Base-by-base conservation (phyloP, 805 yeast genomes). In the Suhomyces pyralidae region DNA sequence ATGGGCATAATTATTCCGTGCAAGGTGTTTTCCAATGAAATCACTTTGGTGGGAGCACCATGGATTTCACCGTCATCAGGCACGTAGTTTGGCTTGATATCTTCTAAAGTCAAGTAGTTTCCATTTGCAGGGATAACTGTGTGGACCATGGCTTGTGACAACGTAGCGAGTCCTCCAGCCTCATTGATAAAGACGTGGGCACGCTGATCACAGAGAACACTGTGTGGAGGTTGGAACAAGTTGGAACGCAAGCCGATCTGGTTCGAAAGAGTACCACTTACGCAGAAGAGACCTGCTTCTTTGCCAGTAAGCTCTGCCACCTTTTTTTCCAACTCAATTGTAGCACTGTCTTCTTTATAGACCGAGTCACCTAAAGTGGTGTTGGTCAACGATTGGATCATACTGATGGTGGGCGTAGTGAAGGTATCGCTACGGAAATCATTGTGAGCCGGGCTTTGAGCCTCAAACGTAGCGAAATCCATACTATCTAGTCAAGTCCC, bases 381-480 rank as follows among this genome's bases (percentile, higher is more conserved):
- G 9, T 54, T 56, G 28, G 58, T 84, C 30, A 90, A 82, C 51
- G 81, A 76, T 14, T 65, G 57, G 38, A 52, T 26, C 59, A 56
- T 56, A 6, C 53, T 40, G 7, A 43, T 28, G 0, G 96, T 83
- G 14, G 97, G 97, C 10, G 88, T 86, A 2, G 97, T 91, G 79
- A 90, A 90, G 1, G 97, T 92, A 67, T 92, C 98, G 62, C 93
- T 56, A 47, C 78, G 67, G 58, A 73, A 74, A 51, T 74, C 79
- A 52, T 70, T 71, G 54, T 63, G 69, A 10, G 78, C 71, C 32
- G 74, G 64, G 25, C 55, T 52, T 10, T 44, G 50, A 4, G 30
- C 24, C 12, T 22, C 24, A 28, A 46, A 54, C 12, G 42, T 45
- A 8, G 52, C 26, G 22, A 44, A 24, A 28, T 44, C 36, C 46